These are phyloP conservation scores for Ceriops zippeliana DNA, from an alignment of 345 rosid genomes.

Conservation along the genomic window DNA sequence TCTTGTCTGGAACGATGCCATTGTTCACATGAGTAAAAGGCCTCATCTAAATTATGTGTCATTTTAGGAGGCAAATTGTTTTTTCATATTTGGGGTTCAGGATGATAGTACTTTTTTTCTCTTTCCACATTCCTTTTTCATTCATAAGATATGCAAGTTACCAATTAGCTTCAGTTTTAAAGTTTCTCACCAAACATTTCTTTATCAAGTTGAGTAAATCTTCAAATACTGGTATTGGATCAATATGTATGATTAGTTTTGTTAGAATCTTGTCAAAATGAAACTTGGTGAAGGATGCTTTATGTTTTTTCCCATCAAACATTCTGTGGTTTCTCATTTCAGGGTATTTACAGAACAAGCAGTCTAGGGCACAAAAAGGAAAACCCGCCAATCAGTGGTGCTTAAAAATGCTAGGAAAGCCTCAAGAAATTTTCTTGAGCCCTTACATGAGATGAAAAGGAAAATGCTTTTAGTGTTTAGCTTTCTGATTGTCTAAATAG, in stretches of 20 bases:
- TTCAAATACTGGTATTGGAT: background rate
- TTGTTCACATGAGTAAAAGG: no score
- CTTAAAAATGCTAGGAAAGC: slow-evolving; percentile 87
- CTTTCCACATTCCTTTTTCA: no score
- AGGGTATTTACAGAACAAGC: slow-evolving; percentile 77
- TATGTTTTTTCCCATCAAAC: background rate
- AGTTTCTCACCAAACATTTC: no score
- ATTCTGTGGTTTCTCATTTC: slow-evolving; percentile 13
- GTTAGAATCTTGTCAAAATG: background rate
- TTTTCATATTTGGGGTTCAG: no score
- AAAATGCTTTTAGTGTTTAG: background rate
- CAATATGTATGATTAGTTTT: background rate
- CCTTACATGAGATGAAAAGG: slow-evolving; percentile 62
- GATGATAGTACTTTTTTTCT: no score
- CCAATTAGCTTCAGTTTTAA: no score
- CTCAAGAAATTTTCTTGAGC: slow-evolving; percentile 83
- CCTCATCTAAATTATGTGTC: no score
- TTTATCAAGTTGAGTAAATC: background rate
- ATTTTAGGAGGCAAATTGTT: no score
- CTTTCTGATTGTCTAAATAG: background rate
- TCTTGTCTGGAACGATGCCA: no score
- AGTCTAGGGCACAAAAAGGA: slow-evolving; percentile 63
- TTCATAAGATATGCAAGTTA: no score
- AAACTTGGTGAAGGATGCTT: background rate
- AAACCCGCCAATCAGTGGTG: slow-evolving; percentile 92